Evolutionary conservation across 306 rosid species (phyloP).

Genomic region (Rosa persica): DNA sequence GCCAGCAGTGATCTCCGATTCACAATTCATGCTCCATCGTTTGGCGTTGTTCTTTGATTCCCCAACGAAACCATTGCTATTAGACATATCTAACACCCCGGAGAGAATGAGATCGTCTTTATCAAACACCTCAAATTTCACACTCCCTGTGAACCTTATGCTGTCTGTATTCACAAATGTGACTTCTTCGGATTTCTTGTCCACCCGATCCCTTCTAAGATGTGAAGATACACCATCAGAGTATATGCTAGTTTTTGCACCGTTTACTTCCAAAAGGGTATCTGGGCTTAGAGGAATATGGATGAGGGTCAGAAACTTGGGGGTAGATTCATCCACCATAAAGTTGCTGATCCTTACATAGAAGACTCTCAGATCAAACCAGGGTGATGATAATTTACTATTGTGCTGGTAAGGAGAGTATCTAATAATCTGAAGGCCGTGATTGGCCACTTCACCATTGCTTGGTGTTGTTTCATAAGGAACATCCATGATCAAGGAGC

Average conservation of each 20-base stretch:
- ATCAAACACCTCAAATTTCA: slow-evolving; percentile 77
- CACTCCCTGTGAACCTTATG: slow-evolving; percentile 70
- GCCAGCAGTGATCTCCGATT: slow-evolving; percentile 46
- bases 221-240: slow-evolving; percentile 66
- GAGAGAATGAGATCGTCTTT: slow-evolving; percentile 66
- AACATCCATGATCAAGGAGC: slow-evolving; percentile 48
- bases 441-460: slow-evolving; percentile 46
- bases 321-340: slow-evolving; percentile 69
- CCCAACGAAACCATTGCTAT: slow-evolving; percentile 50
- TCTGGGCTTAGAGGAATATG: slow-evolving; percentile 75
- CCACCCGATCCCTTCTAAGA: slow-evolving; percentile 85
- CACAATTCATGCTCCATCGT: slow-evolving; percentile 82
- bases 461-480: slow-evolving; percentile 32
- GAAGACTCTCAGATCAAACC: slow-evolving; percentile 91
- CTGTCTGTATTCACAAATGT: slow-evolving; percentile 86
- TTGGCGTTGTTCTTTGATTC: slow-evolving; percentile 49
- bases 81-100: slow-evolving; percentile 72
- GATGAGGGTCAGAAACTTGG: slow-evolving; percentile 62
- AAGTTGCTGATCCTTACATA: slow-evolving; percentile 75
- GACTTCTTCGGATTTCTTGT: slow-evolving; percentile 81
- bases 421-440: slow-evolving; percentile 53
- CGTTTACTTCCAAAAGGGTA: slow-evolving; percentile 84
- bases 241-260: slow-evolving; percentile 63
- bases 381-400: slow-evolving; percentile 48
- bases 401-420: slow-evolving; percentile 65